phyloP scores from a whole-genome alignment of 176 grass and related monocot species.

The Lolium perenne region DNA sequence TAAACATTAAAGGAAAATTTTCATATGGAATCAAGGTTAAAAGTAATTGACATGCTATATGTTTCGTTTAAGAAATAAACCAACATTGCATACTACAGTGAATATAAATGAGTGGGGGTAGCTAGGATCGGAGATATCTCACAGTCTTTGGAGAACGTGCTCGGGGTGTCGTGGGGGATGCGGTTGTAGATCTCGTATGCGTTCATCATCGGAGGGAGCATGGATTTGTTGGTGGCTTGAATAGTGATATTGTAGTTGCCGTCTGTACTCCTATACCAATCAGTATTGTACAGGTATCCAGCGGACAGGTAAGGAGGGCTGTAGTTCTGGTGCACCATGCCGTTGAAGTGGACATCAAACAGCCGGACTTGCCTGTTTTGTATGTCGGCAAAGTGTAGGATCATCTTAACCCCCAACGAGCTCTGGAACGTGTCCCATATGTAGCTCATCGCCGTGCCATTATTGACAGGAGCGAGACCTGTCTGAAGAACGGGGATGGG shows the following conservation, averaged over 20 bases:
- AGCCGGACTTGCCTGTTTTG: neutral
- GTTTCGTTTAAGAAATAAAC: too few species aligned
- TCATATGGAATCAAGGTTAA: too few species aligned
- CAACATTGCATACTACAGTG: too few species aligned
- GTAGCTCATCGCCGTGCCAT: neutral
- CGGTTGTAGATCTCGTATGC: neutral
- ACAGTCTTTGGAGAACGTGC: neutral
- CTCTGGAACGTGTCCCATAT: neutral
- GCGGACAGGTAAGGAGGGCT: neutral
- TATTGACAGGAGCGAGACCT: neutral
- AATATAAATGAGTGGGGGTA: too few species aligned
- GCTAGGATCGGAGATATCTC: neutral
- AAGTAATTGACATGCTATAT: too few species aligned
- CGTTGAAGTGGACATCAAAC: too few species aligned
- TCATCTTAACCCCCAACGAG: neutral
- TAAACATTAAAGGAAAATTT: too few species aligned
- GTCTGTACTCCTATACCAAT: neutral
- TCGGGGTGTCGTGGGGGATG: neutral
- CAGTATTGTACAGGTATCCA: neutral
- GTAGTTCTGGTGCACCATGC: neutral
- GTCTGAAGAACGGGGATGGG: conserved; percentile 12
- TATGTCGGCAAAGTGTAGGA: conserved; percentile 38
- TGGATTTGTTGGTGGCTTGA: neutral
- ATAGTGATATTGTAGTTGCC: conserved; percentile 15
- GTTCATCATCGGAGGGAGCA: conserved; percentile 47